These are phyloP conservation scores for Aspergillus avenaceus DNA, from an alignment of 495 filamentous ascomycete species.

Conservation along the genomic window DNA sequence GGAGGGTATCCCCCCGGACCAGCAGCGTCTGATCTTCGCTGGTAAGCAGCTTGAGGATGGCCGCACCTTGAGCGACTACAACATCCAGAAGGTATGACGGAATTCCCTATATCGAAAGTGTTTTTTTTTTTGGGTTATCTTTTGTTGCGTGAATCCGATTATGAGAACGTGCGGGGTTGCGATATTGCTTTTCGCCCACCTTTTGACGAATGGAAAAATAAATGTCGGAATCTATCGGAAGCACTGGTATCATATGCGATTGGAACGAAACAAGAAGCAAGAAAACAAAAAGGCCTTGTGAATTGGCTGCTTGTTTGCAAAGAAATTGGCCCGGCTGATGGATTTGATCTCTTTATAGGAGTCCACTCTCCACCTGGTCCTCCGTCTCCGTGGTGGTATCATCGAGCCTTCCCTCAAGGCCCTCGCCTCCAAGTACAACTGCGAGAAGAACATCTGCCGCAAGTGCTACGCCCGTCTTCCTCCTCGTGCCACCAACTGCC, in stretches of 20 bases:
- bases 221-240: too few species aligned
- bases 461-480: slow-evolving; percentile 99
- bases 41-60: slow-evolving; percentile 99
- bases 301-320: not conserved
- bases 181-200: not conserved
- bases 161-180: not conserved
- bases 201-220: not conserved
- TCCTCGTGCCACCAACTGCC: slow-evolving; percentile 98
- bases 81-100: slow-evolving; percentile 93
- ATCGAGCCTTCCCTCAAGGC: slow-evolving; percentile 99
- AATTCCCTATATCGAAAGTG: not conserved
- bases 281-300: too few species aligned
- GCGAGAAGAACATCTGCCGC: slow-evolving; percentile 99
- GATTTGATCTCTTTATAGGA: slow-evolving; percentile 56
- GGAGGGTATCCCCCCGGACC: slow-evolving; percentile 98
- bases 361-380: slow-evolving; percentile 97
- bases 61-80: slow-evolving; percentile 97
- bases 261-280: not conserved
- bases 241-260: not conserved
- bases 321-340: slow-evolving; percentile 20
- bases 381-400: slow-evolving; percentile 98
- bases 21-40: slow-evolving; percentile 99
- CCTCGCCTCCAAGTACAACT: slow-evolving; percentile 98
- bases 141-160: not conserved
- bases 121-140: not conserved